phyloP scores from a whole-genome alignment of 805 yeast species.

The Blastobotrys parvus region DNA sequence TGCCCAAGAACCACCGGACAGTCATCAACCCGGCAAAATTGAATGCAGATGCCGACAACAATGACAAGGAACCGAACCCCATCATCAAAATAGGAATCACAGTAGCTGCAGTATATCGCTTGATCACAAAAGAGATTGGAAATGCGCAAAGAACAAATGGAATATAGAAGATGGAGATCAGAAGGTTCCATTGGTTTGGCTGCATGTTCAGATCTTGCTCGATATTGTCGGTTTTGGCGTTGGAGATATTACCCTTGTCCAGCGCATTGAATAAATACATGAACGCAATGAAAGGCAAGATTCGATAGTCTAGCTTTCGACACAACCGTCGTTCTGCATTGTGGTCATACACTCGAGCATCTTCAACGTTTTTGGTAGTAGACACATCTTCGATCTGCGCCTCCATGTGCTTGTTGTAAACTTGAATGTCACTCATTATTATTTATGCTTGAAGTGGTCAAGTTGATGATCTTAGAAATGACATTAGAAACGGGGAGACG shows the following conservation, averaged over 20 bases:
- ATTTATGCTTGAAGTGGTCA: too few relatives aligned
- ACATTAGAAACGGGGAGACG: too few relatives aligned
- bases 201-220: slow-evolving; percentile 34
- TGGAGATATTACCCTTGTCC: slow-evolving; percentile 42
- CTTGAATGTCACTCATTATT: too few relatives aligned
- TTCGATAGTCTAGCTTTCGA: slow-evolving; percentile 36
- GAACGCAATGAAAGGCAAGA: slow-evolving; percentile 38
- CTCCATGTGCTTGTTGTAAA: too few relatives aligned
- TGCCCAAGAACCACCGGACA: slow-evolving; percentile 42
- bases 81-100: slow-evolving; percentile 39
- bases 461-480: too few relatives aligned
- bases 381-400: neutral
- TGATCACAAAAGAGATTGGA: slow-evolving; percentile 33
- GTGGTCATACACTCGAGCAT: slow-evolving; percentile 15
- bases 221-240: slow-evolving; percentile 42
- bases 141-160: slow-evolving; percentile 40
- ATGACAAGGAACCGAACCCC: slow-evolving; percentile 36
- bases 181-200: slow-evolving; percentile 38
- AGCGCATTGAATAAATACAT: slow-evolving; percentile 42
- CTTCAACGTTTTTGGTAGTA: slow-evolving; percentile 2
- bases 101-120: slow-evolving; percentile 36
- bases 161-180: slow-evolving; percentile 38
- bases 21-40: slow-evolving; percentile 39
- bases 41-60: slow-evolving; percentile 33
- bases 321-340: slow-evolving; percentile 21